Evolutionary conservation across 441 rosid genomes (phyloP).

Genomic region (Bruguiera hainesii): DNA sequence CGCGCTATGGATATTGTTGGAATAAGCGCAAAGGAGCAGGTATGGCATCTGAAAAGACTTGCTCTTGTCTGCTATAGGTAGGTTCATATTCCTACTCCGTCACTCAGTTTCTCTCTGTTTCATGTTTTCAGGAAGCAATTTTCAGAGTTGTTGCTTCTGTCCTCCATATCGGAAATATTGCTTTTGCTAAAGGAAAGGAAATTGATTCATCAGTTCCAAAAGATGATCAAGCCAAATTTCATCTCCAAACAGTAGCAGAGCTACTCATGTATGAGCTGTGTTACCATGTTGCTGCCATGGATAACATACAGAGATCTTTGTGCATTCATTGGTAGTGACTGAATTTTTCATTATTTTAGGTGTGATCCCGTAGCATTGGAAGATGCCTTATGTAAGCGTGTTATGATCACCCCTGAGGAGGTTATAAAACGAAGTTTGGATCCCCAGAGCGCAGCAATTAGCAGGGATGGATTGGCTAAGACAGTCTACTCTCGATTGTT

Average conservation of each 20-base stretch:
- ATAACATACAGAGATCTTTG: constrained; percentile 7
- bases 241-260: constrained; percentile 83
- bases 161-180: constrained; percentile 87
- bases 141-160: constrained; percentile 93
- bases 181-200: constrained; percentile 78
- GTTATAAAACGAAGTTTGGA: constrained; percentile 82
- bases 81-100: constrained; percentile 19
- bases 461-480: constrained; percentile 90
- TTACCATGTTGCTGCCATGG: constrained; percentile 6
- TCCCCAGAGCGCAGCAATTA: constrained; percentile 70
- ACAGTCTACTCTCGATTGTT: constrained; percentile 72
- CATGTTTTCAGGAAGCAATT: constrained; percentile 73
- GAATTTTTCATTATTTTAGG: constrained; percentile 36
- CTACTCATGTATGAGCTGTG: constrained; percentile 68
- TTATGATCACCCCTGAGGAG: constrained; percentile 91
- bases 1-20: constrained; percentile 97
- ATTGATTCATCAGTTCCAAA: constrained; percentile 83
- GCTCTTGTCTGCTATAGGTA: constrained; percentile 11
- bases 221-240: constrained; percentile 79
- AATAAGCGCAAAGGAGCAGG: constrained; percentile 88
- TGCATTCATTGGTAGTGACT: neutral
- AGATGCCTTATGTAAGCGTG: constrained; percentile 85
- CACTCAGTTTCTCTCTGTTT: constrained; percentile 11
- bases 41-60: constrained; percentile 23
- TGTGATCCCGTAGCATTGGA: constrained; percentile 64